Evolutionary conservation across 2,329 filamentous ascomycete genomes (phyloP), one percentile per base, ranked within the genome.

Genomic region (Elsinoe batatas): DNA sequence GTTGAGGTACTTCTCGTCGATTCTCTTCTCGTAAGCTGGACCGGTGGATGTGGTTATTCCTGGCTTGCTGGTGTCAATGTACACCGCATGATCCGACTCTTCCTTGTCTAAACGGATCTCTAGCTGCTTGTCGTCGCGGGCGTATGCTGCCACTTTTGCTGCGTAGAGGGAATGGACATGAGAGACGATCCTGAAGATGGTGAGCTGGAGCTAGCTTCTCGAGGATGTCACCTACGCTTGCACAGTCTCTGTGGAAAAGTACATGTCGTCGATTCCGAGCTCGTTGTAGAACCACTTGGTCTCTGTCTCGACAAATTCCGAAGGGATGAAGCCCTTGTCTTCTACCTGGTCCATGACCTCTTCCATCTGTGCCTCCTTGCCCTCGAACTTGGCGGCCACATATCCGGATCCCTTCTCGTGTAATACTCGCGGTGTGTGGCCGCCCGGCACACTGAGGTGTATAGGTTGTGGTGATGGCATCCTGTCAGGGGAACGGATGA

Each of bases 101-200:
- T 98, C 93, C 81, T 96, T 96, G 69, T 97, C 91, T 40, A 98
- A 76, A 60, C 91, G 83, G 64, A 98, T 96, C 73, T 97, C 91
- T 65, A 97, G 81, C 62, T 85, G 85, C 77, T 94, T 94, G 73
- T 97, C 91, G 70, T 94, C 87, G 57, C 93, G 84, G 35, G 91
- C 89, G 69, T 88, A 93, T 7, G 93, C 91, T 36, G 93, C 93
- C 46, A 97, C 84, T 76, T 97, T 97, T 69, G 91, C 93, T 54
- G 93, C 93, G 68, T 97, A 98, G 49, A 98, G 82, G 10, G 91
- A 96, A 59, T 91, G 91, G 68, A 98, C 91, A 69, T 96, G 90
- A 70, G 85, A 94, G 63, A 90, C 87, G 67, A 98, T 94, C 57
- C 69, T 72, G 22, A 56, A 18, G 5, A 10, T 3, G 12, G 5